phyloP scores from a whole-genome alignment of 805 yeast species.

The Barnettozyma populi region DNA sequence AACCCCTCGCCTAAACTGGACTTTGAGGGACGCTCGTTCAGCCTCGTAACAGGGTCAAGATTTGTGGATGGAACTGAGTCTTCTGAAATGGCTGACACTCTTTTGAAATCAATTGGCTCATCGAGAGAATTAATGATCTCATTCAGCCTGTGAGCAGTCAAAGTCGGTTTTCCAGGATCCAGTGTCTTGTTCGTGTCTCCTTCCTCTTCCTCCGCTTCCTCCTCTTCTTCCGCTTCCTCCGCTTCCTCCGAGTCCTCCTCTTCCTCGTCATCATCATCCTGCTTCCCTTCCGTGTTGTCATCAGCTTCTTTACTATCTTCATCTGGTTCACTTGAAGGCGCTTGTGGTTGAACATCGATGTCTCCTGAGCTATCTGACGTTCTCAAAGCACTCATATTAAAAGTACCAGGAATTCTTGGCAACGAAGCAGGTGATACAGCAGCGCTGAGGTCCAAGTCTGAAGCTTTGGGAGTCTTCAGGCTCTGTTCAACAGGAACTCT shows the following conservation, averaged over 20 bases:
- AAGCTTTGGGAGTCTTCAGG: constrained; percentile 15
- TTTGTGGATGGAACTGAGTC: constrained; percentile 11
- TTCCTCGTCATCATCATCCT: too few species aligned
- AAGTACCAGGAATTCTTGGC: constrained; percentile 43
- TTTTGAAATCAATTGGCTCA: constrained; percentile 36
- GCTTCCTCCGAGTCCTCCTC: too few species aligned
- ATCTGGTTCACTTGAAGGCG: background rate
- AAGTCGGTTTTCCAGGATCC: constrained; percentile 39
- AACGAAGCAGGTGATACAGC: constrained; percentile 25
- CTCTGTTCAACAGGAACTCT: background rate
- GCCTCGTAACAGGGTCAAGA: background rate
- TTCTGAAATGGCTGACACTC: constrained; percentile 34
- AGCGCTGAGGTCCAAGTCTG: constrained; percentile 7
- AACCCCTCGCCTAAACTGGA: background rate
- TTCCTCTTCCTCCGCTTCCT: background rate
- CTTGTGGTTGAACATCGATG: background rate
- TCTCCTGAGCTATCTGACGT: constrained; percentile 11
- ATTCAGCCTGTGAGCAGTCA: constrained; percentile 14
- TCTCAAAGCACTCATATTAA: constrained; percentile 41
- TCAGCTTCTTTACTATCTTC: background rate
- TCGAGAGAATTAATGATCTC: constrained; percentile 28
- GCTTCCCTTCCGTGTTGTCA: background rate
- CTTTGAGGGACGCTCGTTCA: background rate
- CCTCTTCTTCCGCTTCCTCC: too few species aligned
- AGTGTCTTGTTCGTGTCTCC: constrained; percentile 28